Evolutionary conservation across 345 rosid species (phyloP), one percentile per base, ranked within the genome.

Genomic region (Clausena lansium): DNA sequence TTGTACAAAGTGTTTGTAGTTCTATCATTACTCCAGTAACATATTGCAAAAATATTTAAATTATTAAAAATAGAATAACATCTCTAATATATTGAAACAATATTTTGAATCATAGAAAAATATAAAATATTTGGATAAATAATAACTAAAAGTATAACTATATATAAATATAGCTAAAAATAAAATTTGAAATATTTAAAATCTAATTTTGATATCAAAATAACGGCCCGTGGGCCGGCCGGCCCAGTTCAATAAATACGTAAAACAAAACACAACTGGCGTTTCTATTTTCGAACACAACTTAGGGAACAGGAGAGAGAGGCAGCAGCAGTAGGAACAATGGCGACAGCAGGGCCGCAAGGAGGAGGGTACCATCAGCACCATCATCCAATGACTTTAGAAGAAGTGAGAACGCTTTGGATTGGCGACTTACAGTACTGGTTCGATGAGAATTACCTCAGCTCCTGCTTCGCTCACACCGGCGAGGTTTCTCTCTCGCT

Each of bases 361-460:
- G 91, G 89, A 20, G 77, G 68, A 27, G 59, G 39, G 7, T 63
- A 47, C 33, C 69, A 74, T 77, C 91, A 65, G 36, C 69, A 89
- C 70, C 98, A 94, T 81, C 99, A 96, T 74, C 98, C 99, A 1
- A 84, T 89, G 41, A 84, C 99, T 7, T 86, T 87, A 2, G 99
- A 94, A 80, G 99, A 96, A 84, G 99, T 94, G 0, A 85, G 97
- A 73, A 94, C 99, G 10, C 98, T 96, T 22, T 94, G 99, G 98
- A 96, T 96, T 74, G 99, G 99, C 39, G 99, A 94, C 87, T 88
- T 96, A 50, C 99, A 89, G 85, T 92, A 90, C 59, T 96, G 99
- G 99, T 92, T 87, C 81, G 98, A 96, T 65, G 99, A 96, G 73
- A 78, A 77, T 71, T 92, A 96, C 85, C 97, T 94, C 82, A 83